These are phyloP conservation scores for Cercospora beticola DNA, from an alignment of 2,329 filamentous ascomycete genomes.

Conservation along the genomic window DNA sequence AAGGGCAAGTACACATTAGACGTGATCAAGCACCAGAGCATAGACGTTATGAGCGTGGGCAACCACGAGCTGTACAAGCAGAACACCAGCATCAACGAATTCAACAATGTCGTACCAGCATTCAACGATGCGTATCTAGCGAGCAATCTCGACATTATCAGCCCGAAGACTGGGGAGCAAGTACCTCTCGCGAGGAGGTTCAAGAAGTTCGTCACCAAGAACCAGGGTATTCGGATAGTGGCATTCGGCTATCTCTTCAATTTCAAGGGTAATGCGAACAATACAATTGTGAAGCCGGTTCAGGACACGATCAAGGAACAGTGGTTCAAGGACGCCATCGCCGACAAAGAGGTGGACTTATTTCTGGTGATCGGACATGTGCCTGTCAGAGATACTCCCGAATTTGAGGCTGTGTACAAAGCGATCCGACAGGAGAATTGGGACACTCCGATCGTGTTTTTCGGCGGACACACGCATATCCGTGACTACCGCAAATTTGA, in stretches of 20 bases:
- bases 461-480: conserved; percentile 87
- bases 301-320: conserved; percentile 75
- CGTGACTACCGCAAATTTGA: conserved; percentile 82
- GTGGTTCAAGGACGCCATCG: conserved; percentile 86
- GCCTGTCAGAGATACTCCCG: conserved; percentile 69
- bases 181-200: conserved; percentile 78
- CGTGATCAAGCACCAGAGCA: conserved; percentile 76
- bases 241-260: conserved; percentile 95
- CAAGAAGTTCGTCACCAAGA: conserved; percentile 87
- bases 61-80: conserved; percentile 94
- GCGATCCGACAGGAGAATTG: conserved; percentile 74
- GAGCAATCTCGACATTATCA: conserved; percentile 87
- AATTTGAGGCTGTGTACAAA: conserved; percentile 74
- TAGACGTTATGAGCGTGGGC: conserved; percentile 82
- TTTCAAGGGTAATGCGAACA: conserved; percentile 87
- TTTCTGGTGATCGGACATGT: conserved; percentile 87
- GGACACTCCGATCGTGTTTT: conserved; percentile 85
- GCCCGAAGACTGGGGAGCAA: conserved; percentile 67
- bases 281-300: conserved; percentile 79
- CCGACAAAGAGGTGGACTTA: conserved; percentile 75
- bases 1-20: conserved; percentile 88
- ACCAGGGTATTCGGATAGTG: conserved; percentile 77
- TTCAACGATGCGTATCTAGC: conserved; percentile 80
- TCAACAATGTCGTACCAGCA: conserved; percentile 75
- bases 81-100: conserved; percentile 75